Conservation (phyloP, 148 eudicot genomes). For the Arctostaphylos glauca region DNA sequence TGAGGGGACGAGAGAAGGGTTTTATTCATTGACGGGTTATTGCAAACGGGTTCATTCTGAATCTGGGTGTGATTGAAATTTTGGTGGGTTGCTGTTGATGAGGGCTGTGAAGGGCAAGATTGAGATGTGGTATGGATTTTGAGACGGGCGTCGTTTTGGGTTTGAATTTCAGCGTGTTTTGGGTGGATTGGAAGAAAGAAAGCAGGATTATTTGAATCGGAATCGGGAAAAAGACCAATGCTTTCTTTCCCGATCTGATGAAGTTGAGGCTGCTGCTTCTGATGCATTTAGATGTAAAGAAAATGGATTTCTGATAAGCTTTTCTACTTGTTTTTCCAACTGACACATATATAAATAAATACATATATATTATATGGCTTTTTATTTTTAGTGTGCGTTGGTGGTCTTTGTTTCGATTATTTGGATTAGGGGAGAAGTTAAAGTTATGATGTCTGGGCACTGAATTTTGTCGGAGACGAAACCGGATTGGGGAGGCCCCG, state of each 20-base stretch:
- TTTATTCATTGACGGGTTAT: slow-evolving; percentile 27
- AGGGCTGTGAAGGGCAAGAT: background rate
- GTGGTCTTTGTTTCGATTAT: background rate
- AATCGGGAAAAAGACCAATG: slow-evolving; percentile 61
- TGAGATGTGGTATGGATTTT: slow-evolving; percentile 10
- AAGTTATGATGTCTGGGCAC: background rate
- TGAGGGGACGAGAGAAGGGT: slow-evolving; percentile 35
- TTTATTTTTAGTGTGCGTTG: background rate
- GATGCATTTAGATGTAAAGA: slow-evolving; percentile 54
- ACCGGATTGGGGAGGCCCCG: background rate
- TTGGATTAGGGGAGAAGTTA: background rate
- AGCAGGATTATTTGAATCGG: slow-evolving; percentile 36
- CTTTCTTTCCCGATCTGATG: slow-evolving; percentile 65
- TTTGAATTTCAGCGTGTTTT: slow-evolving; percentile 32
- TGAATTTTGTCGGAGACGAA: background rate
- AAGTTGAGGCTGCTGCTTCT: slow-evolving; percentile 45
- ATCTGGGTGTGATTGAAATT: slow-evolving; percentile 10
- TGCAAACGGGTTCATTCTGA: slow-evolving; percentile 11
- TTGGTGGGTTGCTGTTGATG: slow-evolving; percentile 19
- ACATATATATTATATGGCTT: background rate
- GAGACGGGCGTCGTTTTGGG: background rate
- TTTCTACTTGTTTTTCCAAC: background rate
- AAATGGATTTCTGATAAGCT: background rate
- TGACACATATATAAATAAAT: no score
- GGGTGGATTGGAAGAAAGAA: slow-evolving; percentile 34